Evolutionary conservation across 2,329 filamentous ascomycete genomes (phyloP), one percentile per base, ranked within the genome.

Genomic region (Cladosporium sp.): DNA sequence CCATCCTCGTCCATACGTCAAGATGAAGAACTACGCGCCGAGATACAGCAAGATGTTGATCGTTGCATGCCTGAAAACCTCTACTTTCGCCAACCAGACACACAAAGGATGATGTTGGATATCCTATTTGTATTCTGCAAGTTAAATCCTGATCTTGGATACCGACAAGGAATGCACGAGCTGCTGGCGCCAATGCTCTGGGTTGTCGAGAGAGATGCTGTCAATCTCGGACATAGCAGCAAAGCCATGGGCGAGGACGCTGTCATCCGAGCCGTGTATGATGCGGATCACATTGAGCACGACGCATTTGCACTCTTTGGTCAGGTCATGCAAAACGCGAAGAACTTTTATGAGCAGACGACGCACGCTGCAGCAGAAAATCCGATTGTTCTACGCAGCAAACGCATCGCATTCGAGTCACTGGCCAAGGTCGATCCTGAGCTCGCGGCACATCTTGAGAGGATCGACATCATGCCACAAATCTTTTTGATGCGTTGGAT

Each of bases 151-250:
- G 85, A 88, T 64, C 81, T 91, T 55, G 91, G 91, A 15, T 99
- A 99, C 71, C 85, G 94, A n/a, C 94, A 99, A 75, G 94, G 94
- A 10, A 99, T 99, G 93, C 94, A 99, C 71, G 94, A 99, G 74
- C 78, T 99, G 42, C 79, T 97, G 13, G 94, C 94, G 0, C 92
- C 94, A 0, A 85, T 99, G 36, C 77, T 97, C 6, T 91, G 91
- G 81, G 89, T 91, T 1, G 77, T 97, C 5, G 85, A 92, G 64
- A 81, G 87, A 65, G 94, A 99, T 74, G 88, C 92, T 6, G 78
- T 96, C 51, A 81, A 89, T 54, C 3, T 63, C 65, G 45, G 68
- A 73, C 42, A 62, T 9, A 59, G 59, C 9, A 67, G 65, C 57
- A 67, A 66, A 59, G 63, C 64, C 1, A 52, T 70, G 51, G 67